A percentile compares a stretch with the other conserved stretches of the same genome.
These are phyloP conservation scores for Apiospora hydei DNA, from an alignment of 2,329 filamentous ascomycete genomes.

Conservation along the genomic window DNA sequence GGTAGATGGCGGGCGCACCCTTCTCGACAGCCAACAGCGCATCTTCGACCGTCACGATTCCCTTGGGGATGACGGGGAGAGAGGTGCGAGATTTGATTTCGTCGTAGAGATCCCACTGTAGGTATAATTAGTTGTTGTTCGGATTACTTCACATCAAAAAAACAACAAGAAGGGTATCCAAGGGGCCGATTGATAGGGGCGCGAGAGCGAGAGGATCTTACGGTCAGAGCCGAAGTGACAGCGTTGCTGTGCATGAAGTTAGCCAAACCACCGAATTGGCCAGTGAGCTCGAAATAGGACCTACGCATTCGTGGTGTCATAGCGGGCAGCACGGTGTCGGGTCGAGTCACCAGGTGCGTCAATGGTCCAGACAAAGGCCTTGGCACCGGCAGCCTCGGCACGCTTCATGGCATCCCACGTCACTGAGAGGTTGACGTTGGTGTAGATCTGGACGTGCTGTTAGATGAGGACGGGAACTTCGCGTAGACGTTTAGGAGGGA, in stretches of 20 bases:
- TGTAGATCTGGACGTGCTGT: slow-evolving; percentile 28
- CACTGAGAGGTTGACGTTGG: slow-evolving; percentile 36
- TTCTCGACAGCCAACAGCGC: slow-evolving; percentile 24
- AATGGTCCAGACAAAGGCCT: slow-evolving; percentile 39
- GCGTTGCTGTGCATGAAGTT: slow-evolving; percentile 21
- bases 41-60: slow-evolving; percentile 28
- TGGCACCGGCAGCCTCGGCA: slow-evolving; percentile 31
- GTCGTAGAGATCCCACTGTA: slow-evolving; percentile 29
- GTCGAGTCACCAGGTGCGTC: slow-evolving; percentile 34
- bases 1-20: slow-evolving; percentile 45
- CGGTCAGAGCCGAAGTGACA: slow-evolving; percentile 28
- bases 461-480: neutral
- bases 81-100: slow-evolving; percentile 36
- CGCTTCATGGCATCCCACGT: slow-evolving; percentile 34
- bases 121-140: neutral
- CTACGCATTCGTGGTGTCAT: slow-evolving; percentile 27
- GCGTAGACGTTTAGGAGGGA: neutral
- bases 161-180: neutral
- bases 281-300: neutral
- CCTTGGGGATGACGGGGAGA: slow-evolving; percentile 30
- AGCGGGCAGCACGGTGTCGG: slow-evolving; percentile 27
- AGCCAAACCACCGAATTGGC: neutral
- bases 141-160: neutral
- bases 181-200: neutral
- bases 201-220: neutral